Conservation (phyloP, 2,329 filamentous ascomycete species). For the Onygenales sp. region DNA sequence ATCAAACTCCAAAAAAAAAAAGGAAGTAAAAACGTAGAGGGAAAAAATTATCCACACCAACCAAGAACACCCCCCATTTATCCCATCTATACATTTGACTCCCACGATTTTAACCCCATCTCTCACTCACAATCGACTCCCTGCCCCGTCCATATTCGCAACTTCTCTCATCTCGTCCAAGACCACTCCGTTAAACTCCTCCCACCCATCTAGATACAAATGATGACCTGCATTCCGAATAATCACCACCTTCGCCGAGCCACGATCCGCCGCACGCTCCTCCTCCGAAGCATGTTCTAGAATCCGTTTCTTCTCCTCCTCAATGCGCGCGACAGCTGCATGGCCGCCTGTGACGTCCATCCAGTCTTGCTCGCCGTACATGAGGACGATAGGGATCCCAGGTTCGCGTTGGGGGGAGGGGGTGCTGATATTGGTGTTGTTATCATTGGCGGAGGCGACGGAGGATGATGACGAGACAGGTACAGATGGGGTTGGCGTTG, state of each 20-base stretch:
- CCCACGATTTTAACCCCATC: neutral
- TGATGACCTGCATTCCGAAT: constrained; percentile 65
- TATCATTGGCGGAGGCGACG: constrained; percentile 13
- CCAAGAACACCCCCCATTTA: too few species aligned
- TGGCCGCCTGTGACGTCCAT: constrained; percentile 89
- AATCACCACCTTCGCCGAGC: constrained; percentile 71
- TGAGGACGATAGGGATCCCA: constrained; percentile 75
- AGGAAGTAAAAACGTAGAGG: too few species aligned
- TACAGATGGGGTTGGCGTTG: constrained; percentile 6
- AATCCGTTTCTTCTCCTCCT: constrained; percentile 52
- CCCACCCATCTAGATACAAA: constrained; percentile 59
- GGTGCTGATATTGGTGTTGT: constrained; percentile 8
- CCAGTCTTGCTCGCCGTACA: constrained; percentile 98
- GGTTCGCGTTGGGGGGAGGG: constrained; percentile 40
- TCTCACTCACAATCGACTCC: neutral
- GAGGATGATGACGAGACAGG: constrained; percentile 22
- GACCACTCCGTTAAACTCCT: constrained; percentile 61
- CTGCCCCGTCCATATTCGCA: neutral
- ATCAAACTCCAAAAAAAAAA: too few species aligned
- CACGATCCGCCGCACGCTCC: constrained; percentile 61
- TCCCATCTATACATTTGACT: too few species aligned
- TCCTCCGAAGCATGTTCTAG: constrained; percentile 45
- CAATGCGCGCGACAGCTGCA: constrained; percentile 69
- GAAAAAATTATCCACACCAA: too few species aligned
- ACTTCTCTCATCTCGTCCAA: constrained; percentile 58